Evolutionary conservation across 768 basidiomycete species (phyloP), one percentile per base, ranked within the genome.

Genomic region (Phlegmacium glaucopus): DNA sequence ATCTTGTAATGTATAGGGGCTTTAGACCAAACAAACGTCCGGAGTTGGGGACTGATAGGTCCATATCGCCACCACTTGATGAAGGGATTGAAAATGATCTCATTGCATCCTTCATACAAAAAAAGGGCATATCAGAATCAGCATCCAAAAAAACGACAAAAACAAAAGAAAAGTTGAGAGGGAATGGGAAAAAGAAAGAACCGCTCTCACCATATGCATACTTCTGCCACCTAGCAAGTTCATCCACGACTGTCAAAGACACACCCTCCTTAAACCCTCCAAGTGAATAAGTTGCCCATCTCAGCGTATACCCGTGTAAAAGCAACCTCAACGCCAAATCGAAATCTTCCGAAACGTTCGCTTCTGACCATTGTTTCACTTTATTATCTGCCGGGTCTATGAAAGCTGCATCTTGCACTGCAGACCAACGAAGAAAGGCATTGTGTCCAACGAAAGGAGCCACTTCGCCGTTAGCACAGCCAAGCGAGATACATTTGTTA

Each of bases 191-290:
- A 15, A 35, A 37, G 16, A 45, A 18, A 22, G 17, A 61, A 65
- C 22, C 22, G 3, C 22, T 5, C 22, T 41, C 40, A 74, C 75
- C 77, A 66, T 77, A 79, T 3, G 76, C 75, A 48, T 77, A 77
- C 52, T 94, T 95, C 55, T 94, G 90, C 93, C 93, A 94, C 9
- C 93, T 67, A 39, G 90, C 90, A 15, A 95, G 65, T 63, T 95
- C 93, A 63, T 95, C 92, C 22, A 90, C 90, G 47, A 84, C 79
- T 0, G 90, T 92, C 40, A 94, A 69, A 4, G 82, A 85, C 16
- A 94, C 92, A 46, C 92, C 92, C 59, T 94, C 92, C 69, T 94
- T 87, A 68, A 94, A 94, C 6, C 82, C 87, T 29, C 90, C 83
- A 28, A 87, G 74, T 1, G 81, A 84, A 64, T 94, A 94, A 1